Conservation (phyloP, 2,329 filamentous ascomycete species). For the Exophiala calicioides region DNA sequence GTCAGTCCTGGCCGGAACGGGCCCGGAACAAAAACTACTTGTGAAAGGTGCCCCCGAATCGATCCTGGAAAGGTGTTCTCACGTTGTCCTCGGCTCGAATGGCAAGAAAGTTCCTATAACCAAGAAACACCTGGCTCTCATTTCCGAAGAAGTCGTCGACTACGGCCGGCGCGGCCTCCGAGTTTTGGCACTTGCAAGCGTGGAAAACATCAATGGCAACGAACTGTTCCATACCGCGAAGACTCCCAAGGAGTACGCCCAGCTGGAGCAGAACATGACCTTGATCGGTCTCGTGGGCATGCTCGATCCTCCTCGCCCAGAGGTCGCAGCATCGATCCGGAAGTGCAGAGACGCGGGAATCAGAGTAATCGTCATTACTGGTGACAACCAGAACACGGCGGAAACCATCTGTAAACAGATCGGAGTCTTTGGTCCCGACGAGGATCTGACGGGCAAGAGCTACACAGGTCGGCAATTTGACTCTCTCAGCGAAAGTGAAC, state of each 20-base stretch:
- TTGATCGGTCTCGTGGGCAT: slow-evolving; percentile 91
- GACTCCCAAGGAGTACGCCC: slow-evolving; percentile 77
- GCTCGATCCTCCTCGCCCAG: slow-evolving; percentile 92
- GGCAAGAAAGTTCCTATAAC: slow-evolving; percentile 76
- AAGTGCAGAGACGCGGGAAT: slow-evolving; percentile 94
- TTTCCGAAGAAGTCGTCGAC: slow-evolving; percentile 78
- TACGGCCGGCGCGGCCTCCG: slow-evolving; percentile 92
- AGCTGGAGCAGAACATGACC: slow-evolving; percentile 92
- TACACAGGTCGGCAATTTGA: slow-evolving; percentile 96
- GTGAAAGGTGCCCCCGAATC: slow-evolving; percentile 97
- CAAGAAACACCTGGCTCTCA: slow-evolving; percentile 66
- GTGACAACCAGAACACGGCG: slow-evolving; percentile 95
- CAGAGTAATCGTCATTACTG: slow-evolving; percentile 95
- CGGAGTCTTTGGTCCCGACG: slow-evolving; percentile 79
- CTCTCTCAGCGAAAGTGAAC: slow-evolving; percentile 72
- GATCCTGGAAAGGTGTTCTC: slow-evolving; percentile 86
- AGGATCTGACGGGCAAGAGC: slow-evolving; percentile 87
- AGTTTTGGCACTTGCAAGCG: slow-evolving; percentile 86
- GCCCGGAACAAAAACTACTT: slow-evolving; percentile 73
- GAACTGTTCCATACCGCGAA: slow-evolving; percentile 73
- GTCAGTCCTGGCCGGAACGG: slow-evolving; percentile 84
- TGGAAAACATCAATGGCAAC: slow-evolving; percentile 72
- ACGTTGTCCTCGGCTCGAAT: slow-evolving; percentile 73
- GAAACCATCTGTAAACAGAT: slow-evolving; percentile 98
- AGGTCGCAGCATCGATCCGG: slow-evolving; percentile 80